Percentiles rank a stretch among this genome's conserved stretches.
These are phyloP conservation scores for Peronospora farinosa DNA, from an alignment of 352 stramenopile species.

Conservation along the genomic window DNA sequence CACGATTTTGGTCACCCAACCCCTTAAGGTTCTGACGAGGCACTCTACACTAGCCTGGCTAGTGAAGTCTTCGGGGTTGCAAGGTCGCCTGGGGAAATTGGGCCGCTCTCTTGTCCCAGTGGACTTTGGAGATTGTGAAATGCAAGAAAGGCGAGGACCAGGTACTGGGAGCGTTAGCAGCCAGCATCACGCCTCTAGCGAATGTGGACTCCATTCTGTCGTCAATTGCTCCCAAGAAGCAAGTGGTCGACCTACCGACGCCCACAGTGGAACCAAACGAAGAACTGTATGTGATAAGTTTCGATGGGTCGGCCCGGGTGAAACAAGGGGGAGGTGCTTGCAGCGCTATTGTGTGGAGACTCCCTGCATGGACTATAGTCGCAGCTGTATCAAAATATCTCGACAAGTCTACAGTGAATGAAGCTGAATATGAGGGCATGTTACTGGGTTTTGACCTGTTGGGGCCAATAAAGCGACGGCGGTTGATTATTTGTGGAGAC, in stretches of 20 bases:
- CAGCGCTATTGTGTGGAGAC: no score
- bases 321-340: no score
- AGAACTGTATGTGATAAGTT: constrained; percentile 5
- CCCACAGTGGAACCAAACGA: constrained; percentile 2
- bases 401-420: no score
- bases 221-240: background rate
- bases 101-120: no score
- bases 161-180: constrained; percentile 5
- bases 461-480: background rate
- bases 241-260: no score
- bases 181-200: background rate
- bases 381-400: no score
- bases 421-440: no score
- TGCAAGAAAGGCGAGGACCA: no score
- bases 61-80: no score
- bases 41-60: constrained; percentile 2
- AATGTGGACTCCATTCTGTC: background rate
- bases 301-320: constrained; percentile 13
- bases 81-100: no score
- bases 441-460: background rate
- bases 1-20: constrained; percentile 4
- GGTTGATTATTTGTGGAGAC: background rate
- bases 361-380: no score
- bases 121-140: no score
- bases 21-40: constrained; percentile 4